Evolutionary conservation across 768 basidiomycete species (phyloP).

Genomic region (Tylopilus cervinicoccineus): DNA sequence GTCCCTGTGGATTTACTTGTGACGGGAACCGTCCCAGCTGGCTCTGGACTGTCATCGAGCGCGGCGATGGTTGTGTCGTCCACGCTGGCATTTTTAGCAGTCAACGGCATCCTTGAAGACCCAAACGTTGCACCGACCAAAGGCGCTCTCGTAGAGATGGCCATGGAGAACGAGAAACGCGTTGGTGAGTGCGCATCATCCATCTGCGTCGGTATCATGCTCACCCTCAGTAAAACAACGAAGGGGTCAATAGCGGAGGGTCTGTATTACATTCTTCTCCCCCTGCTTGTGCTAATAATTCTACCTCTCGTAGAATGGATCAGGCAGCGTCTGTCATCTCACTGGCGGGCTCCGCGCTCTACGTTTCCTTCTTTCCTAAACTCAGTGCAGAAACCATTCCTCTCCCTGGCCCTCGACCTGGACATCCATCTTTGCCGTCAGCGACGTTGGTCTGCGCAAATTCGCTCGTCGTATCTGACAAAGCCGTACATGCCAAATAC

Average conservation of each 20-base stretch:
- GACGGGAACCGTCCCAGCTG: constrained; percentile 80
- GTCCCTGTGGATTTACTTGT: constrained; percentile 70
- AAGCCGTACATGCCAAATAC: constrained; percentile 68
- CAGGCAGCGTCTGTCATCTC: constrained; percentile 87
- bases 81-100: constrained; percentile 73
- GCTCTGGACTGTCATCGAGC: constrained; percentile 83
- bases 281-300: constrained; percentile 8
- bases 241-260: constrained; percentile 77
- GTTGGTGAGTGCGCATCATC: constrained; percentile 46
- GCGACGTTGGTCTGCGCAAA: constrained; percentile 28
- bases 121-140: constrained; percentile 38
- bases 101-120: constrained; percentile 59
- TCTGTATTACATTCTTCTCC: constrained; percentile 28
- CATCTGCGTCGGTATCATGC: not conserved
- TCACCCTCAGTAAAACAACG: not conserved
- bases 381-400: constrained; percentile 64
- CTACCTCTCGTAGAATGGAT: constrained; percentile 61
- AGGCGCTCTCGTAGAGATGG: constrained; percentile 70
- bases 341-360: constrained; percentile 63
- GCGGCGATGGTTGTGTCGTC: constrained; percentile 90
- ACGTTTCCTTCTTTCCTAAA: constrained; percentile 77
- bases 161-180: constrained; percentile 81
- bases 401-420: constrained; percentile 42
- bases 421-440: constrained; percentile 21
- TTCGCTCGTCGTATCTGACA: constrained; percentile 78